Base-by-base conservation (phyloP, 2,329 filamentous ascomycete species). In the Trichoderma atroviride region DNA sequence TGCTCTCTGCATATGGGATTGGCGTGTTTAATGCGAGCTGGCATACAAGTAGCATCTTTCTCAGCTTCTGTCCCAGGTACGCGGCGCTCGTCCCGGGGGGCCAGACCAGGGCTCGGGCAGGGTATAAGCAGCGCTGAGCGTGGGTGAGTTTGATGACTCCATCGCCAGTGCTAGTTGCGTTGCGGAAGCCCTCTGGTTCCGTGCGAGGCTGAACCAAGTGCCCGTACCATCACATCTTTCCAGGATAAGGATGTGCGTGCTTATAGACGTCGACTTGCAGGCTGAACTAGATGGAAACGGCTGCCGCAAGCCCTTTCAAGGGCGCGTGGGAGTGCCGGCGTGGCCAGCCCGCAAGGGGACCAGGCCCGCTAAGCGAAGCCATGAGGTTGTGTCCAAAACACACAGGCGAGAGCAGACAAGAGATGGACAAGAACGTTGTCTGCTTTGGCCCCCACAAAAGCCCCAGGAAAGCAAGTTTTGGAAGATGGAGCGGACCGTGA, bases 151-250 rank as follows among this genome's bases (percentile, higher is more conserved):
- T 57, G 31, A 65, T 57, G 52, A 57, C 24, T n/a, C 52, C 31
- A 24, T 64, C 50, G 5, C 22, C 22, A 50, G n/a, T 50, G 47
- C 47, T 57, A 47, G 53, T 19, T 57, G 43, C 52, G 57, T 47
- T 57, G 19, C 16, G 62, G 62, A 57, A 57, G 62, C 50, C 40
- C 53, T 56, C 62, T 57, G 4, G 4, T 33, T 57, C 27, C 62
- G 53, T 43, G 29, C 52, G 62, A 66, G 62, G 62, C 62, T 66
- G 62, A 66, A 66, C 29, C 11, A 47, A 50, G 62, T 66, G 62
- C 62, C 29, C n/a, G 58, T 66, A 56, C 50, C 37, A 66, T 57
- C 62, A 33, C 37, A 16, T 22, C 40, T 27, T 22, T 4, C 53
- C 53, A 22, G 62, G 52, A 50, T 43, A 50, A 35, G 62, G 52